Evolutionary conservation across 768 basidiomycete species (phyloP).

Genomic region (Calvatia gigantea): DNA sequence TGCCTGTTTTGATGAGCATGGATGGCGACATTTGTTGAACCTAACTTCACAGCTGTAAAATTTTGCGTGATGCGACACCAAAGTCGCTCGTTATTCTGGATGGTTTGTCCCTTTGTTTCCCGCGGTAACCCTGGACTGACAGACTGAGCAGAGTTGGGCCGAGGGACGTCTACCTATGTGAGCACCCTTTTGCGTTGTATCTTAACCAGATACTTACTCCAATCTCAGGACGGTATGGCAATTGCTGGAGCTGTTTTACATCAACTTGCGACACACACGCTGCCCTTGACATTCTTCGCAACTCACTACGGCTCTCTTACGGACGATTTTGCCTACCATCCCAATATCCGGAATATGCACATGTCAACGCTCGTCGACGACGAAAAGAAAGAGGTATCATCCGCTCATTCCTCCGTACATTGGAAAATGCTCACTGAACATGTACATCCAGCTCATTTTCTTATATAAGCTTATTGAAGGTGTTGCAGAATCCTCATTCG

Average conservation of each 20-base stretch:
- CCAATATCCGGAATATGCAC: slow-evolving; percentile 91
- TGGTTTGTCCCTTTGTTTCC: slow-evolving; percentile 46
- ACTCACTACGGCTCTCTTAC: slow-evolving; percentile 97
- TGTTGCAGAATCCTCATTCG: slow-evolving; percentile 85
- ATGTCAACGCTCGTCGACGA: slow-evolving; percentile 96
- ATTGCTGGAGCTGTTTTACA: slow-evolving; percentile 96
- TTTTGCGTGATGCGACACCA: slow-evolving; percentile 90
- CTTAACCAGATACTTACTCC: not conserved
- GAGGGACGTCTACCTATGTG: slow-evolving; percentile 94
- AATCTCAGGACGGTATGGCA: slow-evolving; percentile 88
- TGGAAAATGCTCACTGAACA: slow-evolving; percentile 4
- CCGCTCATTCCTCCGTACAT: not conserved
- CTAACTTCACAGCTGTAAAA: slow-evolving; percentile 66
- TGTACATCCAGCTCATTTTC: slow-evolving; percentile 71
- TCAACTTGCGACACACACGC: slow-evolving; percentile 87
- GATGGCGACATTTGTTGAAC: not conserved
- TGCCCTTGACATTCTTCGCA: slow-evolving; percentile 93
- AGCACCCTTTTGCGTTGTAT: slow-evolving; percentile 18
- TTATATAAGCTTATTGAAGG: slow-evolving; percentile 92
- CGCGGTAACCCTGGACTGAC: slow-evolving; percentile 8
- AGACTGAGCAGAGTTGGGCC: slow-evolving; percentile 67
- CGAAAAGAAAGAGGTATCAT: slow-evolving; percentile 76
- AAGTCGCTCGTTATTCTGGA: slow-evolving; percentile 93
- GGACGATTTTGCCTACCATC: slow-evolving; percentile 89
- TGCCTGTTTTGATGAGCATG: slow-evolving; percentile 6